These are phyloP conservation scores for Diaporthe sp. DNA, from an alignment of 2,329 filamentous ascomycete species.

Conservation along the genomic window DNA sequence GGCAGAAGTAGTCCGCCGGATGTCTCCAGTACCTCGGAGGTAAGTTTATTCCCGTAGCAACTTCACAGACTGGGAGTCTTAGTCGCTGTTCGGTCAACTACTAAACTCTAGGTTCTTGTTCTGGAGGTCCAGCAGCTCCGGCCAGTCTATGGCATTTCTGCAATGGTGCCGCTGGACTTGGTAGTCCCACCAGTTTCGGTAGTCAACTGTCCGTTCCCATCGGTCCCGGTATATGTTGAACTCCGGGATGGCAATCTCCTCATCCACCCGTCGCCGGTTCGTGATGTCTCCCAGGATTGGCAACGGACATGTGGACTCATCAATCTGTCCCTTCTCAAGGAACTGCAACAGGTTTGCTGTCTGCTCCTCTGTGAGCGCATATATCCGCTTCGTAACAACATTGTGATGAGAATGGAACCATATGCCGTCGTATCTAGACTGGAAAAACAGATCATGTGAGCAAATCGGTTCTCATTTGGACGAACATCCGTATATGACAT, in stretches of 20 bases:
- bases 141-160: conserved; percentile 9
- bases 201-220: conserved; percentile 25
- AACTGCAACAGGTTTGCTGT: neutral
- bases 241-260: conserved; percentile 23
- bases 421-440: neutral
- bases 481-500: neutral
- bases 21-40: too few species aligned
- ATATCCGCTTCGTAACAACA: neutral
- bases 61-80: too few species aligned
- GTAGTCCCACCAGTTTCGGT: neutral
- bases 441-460: neutral
- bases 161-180: neutral
- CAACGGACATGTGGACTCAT: neutral
- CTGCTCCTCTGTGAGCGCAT: conserved; percentile 13
- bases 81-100: neutral
- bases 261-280: conserved; percentile 13
- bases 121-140: neutral
- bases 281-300: conserved; percentile 6
- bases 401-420: conserved; percentile 22
- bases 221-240: conserved; percentile 17
- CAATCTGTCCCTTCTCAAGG: neutral
- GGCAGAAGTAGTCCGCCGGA: too few species aligned
- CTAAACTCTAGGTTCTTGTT: neutral
- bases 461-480: neutral
- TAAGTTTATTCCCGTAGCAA: too few species aligned